Percentiles rank a stretch among this genome's conserved stretches.
These are phyloP conservation scores for Fusarium napiforme DNA, from an alignment of 2,329 filamentous ascomycete species.

Conservation along the genomic window DNA sequence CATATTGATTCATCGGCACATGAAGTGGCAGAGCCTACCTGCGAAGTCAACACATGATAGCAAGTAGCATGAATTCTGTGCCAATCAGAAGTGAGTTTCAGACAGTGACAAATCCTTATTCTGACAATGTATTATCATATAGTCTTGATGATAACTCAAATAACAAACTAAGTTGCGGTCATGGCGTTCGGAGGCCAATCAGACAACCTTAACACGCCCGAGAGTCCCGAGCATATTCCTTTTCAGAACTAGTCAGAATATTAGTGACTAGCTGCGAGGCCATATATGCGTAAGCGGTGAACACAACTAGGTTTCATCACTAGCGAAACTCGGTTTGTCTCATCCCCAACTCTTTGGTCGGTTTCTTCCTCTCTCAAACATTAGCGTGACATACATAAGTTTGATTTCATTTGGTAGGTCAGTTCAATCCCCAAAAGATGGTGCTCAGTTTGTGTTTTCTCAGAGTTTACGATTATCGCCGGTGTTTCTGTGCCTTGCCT, in stretches of 20 bases:
- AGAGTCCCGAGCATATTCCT: neutral
- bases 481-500: neutral
- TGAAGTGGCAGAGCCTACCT: too few relatives aligned
- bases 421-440: too few relatives aligned
- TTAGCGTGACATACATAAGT: neutral
- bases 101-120: neutral
- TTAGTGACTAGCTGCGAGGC: neutral
- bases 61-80: fast-evolving
- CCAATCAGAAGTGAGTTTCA: neutral
- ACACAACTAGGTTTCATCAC: neutral
- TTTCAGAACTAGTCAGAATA: neutral
- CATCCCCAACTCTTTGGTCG: neutral
- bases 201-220: neutral
- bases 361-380: neutral
- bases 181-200: neutral
- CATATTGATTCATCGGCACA: too few relatives aligned
- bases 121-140: neutral
- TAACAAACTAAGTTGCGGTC: fast-evolving
- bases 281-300: neutral
- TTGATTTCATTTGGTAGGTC: too few relatives aligned
- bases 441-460: neutral
- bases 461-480: too few relatives aligned
- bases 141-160: neutral
- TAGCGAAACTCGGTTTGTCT: neutral
- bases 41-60: too few relatives aligned